Evolutionary conservation across 2,329 filamentous ascomycete species (phyloP), one percentile per base, ranked within the genome.

Genomic region (Periconia digitata): DNA sequence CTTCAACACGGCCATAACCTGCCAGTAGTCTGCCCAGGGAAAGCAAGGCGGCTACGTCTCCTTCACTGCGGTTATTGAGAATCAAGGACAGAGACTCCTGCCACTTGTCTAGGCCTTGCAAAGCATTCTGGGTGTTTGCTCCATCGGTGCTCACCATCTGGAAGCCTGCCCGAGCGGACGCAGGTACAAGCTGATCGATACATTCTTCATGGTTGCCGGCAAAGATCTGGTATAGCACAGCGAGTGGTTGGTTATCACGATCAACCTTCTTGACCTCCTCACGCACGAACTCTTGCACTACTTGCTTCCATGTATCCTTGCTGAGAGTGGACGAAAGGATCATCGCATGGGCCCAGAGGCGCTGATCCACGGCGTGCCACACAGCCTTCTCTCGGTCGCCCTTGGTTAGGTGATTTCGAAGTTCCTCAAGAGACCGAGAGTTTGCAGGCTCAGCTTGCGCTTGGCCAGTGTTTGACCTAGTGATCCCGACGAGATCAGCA

Each of bases 341-440:
- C 81, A 99, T 88, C 3, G 94, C 95, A 70, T 99, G 95, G 2
- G 90, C 94, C 95, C 95, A 99, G 2, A 99, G 77, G 41, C 92
- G 85, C 69, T 92, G 91, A 69, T 99, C 94, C 24, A 91, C 92
- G 4, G 94, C 92, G 55, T 87, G 80, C 92, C 92, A 97, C 0
- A 95, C 89, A 5, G 94, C 94, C 58, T 92, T 90, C 64, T 96
- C 91, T 18, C 91, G 84, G 40, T 97, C 86, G 8, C 95, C 94
- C 46, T 83, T 77, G 8, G 95, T 78, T 4, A 99, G 79, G 60
- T 85, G 79, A 39, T 80, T 85, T 22, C 89, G 86, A 40, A 97
- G 79, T 49, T 85, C 80, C 51, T 90, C 85, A 34, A 95, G 76
- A 4, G 85, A 82, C 1, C 80, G 77, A 6, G 84, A 76, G 69